A percentile compares a stretch with the other conserved stretches of the same genome.
Evolutionary conservation across 2,329 filamentous ascomycete genomes (phyloP).

Genomic region (Thielaviopsis ethacetica): DNA sequence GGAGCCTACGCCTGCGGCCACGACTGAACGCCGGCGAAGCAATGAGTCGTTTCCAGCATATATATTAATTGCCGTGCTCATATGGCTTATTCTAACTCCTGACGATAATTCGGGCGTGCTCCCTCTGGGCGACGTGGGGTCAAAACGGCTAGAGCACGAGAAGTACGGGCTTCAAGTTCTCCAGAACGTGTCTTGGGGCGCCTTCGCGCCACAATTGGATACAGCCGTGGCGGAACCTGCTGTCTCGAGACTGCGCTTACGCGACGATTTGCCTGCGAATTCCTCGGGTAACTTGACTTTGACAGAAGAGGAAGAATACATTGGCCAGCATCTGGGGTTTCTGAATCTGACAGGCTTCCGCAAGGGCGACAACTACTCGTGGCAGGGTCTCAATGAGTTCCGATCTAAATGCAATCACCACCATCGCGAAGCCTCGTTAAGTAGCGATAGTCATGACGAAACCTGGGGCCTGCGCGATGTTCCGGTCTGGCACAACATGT

Average conservation of each 20-base stretch:
- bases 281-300: neutral
- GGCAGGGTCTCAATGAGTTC: slow-evolving; percentile 55
- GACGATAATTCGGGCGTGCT: slow-evolving; percentile 18
- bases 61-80: slow-evolving; percentile 3
- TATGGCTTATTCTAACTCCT: slow-evolving; percentile 10
- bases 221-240: neutral
- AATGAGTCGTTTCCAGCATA: slow-evolving; percentile 8
- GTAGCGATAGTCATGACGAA: slow-evolving; percentile 20
- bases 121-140: slow-evolving; percentile 17
- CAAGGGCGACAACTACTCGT: slow-evolving; percentile 57
- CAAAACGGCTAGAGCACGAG: slow-evolving; percentile 31
- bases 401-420: slow-evolving; percentile 21
- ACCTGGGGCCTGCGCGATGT: slow-evolving; percentile 23
- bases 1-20: neutral
- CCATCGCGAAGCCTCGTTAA: slow-evolving; percentile 31
- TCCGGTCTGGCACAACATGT: slow-evolving; percentile 59
- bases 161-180: slow-evolving; percentile 35
- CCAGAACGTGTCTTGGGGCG: slow-evolving; percentile 41
- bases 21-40: neutral
- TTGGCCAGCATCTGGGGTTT: slow-evolving; percentile 21
- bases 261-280: slow-evolving; percentile 1
- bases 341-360: slow-evolving; percentile 67
- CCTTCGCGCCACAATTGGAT: slow-evolving; percentile 32
- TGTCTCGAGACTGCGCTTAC: slow-evolving; percentile 14
- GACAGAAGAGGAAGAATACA: slow-evolving; percentile 7